Conservation (phyloP, 495 filamentous ascomycete genomes). For the Talaromyces stipitatus region DNA sequence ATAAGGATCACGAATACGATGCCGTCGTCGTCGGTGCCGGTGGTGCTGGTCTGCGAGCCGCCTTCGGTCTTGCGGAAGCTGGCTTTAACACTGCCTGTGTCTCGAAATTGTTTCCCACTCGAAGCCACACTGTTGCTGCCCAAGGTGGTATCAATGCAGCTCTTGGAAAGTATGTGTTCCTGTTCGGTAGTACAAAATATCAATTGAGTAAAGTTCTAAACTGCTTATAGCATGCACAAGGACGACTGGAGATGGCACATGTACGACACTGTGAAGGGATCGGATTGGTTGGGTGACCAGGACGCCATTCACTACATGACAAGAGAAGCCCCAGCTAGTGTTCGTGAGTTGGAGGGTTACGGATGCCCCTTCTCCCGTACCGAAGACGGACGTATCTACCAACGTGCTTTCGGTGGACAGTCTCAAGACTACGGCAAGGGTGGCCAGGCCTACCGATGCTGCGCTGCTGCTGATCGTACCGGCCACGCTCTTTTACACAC, state of each 20-base stretch:
- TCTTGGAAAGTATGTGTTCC: conserved; percentile 64
- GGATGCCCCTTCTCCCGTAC: conserved; percentile 97
- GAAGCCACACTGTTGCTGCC: conserved; percentile 92
- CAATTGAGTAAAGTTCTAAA: not conserved
- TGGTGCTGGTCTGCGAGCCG: conserved; percentile 87
- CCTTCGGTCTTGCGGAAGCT: conserved; percentile 93
- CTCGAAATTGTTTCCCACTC: conserved; percentile 94
- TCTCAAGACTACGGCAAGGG: conserved; percentile 92
- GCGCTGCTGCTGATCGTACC: conserved; percentile 89
- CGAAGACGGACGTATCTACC: conserved; percentile 95
- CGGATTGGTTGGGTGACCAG: conserved; percentile 97
- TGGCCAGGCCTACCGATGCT: conserved; percentile 94
- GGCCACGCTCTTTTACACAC: conserved; percentile 96
- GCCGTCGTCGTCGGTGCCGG: conserved; percentile 93
- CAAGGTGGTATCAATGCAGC: conserved; percentile 83
- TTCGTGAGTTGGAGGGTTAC: conserved; percentile 95
- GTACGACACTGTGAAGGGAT: conserved; percentile 99
- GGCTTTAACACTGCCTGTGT: conserved; percentile 98
- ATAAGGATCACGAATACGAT: conserved; percentile 69
- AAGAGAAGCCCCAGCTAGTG: conserved; percentile 81
- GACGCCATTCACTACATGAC: conserved; percentile 99
- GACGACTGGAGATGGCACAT: conserved; percentile 99
- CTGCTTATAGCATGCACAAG: conserved; percentile 53
- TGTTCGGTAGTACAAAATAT: not conserved
- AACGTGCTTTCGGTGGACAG: conserved; percentile 96